A percentile compares a stretch with the other conserved stretches of the same genome.
phyloP scores from a whole-genome alignment of 192 early-diverging fungal species.

The Gryganskiella cystojenkinii region DNA sequence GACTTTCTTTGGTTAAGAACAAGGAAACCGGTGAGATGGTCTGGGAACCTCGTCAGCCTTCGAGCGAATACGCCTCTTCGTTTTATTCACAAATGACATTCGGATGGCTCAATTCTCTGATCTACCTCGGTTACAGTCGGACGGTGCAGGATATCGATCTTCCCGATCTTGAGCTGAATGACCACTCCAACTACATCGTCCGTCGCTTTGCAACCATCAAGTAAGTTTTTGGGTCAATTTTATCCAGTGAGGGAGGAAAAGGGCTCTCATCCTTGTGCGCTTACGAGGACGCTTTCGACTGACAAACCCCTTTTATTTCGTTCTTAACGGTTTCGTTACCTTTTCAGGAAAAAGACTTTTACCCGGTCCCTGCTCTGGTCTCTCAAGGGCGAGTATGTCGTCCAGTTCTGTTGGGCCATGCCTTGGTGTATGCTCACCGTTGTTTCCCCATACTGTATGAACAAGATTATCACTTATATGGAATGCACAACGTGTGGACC shows the following conservation, averaged over 20 bases:
- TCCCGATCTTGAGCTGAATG: slow-evolving; percentile 60
- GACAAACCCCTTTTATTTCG: neutral
- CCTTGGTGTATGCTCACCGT: slow-evolving; percentile 32
- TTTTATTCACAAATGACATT: slow-evolving; percentile 36
- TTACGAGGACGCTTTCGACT: neutral
- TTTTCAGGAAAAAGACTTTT: slow-evolving; percentile 19
- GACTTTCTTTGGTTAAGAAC: neutral
- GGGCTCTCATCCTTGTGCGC: neutral
- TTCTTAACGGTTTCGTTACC: neutral
- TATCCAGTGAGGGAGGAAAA: neutral
- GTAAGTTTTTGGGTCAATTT: slow-evolving; percentile 5
- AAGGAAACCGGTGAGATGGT: slow-evolving; percentile 18
- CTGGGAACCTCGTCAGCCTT: slow-evolving; percentile 2
- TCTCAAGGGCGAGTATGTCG: slow-evolving; percentile 25
- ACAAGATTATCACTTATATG: slow-evolving; percentile 48
- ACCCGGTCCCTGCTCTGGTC: slow-evolving; percentile 15
- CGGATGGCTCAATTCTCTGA: slow-evolving; percentile 49
- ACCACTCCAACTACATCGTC: slow-evolving; percentile 33
- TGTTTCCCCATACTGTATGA: slow-evolving; percentile 38
- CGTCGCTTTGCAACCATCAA: neutral
- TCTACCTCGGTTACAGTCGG: slow-evolving; percentile 61
- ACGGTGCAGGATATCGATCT: slow-evolving; percentile 70
- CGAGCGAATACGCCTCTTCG: slow-evolving; percentile 38
- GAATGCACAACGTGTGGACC: slow-evolving; percentile 43
- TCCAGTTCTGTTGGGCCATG: slow-evolving; percentile 36